Evolutionary conservation across 257 asterid species (phyloP).

Genomic region (Lithospermum erythrorhizon): DNA sequence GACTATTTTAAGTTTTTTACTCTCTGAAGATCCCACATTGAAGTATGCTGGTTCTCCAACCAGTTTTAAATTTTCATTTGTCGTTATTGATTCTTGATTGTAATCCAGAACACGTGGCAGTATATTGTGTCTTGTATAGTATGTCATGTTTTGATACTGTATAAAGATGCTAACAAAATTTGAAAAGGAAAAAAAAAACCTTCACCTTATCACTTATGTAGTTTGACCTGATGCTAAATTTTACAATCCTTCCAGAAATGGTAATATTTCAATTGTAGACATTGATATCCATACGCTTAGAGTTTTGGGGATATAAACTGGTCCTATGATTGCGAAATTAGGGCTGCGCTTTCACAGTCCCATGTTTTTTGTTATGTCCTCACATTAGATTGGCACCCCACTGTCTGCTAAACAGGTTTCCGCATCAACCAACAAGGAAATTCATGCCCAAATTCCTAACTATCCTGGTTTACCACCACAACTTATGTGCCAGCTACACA

Average conservation of each 20-base stretch:
- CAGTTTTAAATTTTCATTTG: no score
- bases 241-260: background rate
- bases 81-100: background rate
- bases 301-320: no score
- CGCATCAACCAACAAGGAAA: conserved; percentile 96
- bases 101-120: background rate
- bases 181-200: no score
- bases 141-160: background rate
- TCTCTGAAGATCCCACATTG: background rate
- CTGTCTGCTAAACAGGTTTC: conserved; percentile 45
- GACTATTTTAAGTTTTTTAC: background rate
- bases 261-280: background rate
- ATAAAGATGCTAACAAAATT: background rate
- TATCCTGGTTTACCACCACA: conserved; percentile 92
- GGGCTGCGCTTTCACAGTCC: background rate
- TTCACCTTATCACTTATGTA: no score
- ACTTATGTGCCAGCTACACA: conserved; percentile 92
- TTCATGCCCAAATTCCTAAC: conserved; percentile 65
- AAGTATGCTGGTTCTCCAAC: background rate
- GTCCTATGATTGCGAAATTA: background rate
- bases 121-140: background rate
- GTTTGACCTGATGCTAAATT: no score
- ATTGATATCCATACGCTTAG: background rate
- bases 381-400: background rate
- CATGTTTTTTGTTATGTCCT: background rate